These are phyloP conservation scores for Diaporthe capsici DNA, from an alignment of 2,329 filamentous ascomycete species.

Conservation along the genomic window DNA sequence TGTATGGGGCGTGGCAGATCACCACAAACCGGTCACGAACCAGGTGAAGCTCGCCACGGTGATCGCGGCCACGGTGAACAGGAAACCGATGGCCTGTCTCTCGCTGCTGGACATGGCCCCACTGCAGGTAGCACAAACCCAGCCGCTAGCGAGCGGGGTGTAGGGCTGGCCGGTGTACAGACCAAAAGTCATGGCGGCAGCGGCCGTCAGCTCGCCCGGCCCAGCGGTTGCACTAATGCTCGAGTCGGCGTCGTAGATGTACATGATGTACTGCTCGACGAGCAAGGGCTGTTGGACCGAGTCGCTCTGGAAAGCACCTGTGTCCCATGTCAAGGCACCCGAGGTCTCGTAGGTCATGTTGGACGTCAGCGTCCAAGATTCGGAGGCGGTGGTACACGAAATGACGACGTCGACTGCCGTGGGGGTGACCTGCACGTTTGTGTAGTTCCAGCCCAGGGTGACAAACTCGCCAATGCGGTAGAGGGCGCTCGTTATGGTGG, in stretches of 20 bases:
- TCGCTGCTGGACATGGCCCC: constrained; percentile 63
- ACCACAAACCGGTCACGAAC: constrained; percentile 69
- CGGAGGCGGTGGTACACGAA: constrained; percentile 65
- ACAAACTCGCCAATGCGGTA: constrained; percentile 73
- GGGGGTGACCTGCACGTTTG: constrained; percentile 69
- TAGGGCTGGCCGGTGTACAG: constrained; percentile 69
- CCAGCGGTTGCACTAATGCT: constrained; percentile 64
- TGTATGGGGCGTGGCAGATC: neutral
- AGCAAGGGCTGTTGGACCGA: constrained; percentile 61
- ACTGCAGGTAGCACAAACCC: constrained; percentile 71
- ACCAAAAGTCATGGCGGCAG: constrained; percentile 67
- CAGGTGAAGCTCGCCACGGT: constrained; percentile 74
- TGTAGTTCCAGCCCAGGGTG: constrained; percentile 77
- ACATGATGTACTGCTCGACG: constrained; percentile 70
- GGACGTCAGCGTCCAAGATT: constrained; percentile 72
- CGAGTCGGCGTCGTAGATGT: constrained; percentile 72
- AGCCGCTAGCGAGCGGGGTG: constrained; percentile 62
- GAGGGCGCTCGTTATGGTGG: constrained; percentile 61
- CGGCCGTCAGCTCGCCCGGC: constrained; percentile 69
- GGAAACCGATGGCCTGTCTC: constrained; percentile 63
- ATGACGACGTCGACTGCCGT: constrained; percentile 73
- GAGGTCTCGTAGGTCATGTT: constrained; percentile 72
- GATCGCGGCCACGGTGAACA: constrained; percentile 66
- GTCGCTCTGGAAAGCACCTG: constrained; percentile 62
- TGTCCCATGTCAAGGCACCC: constrained; percentile 72